These are phyloP conservation scores for Globisporangium barbulae DNA, from an alignment of 352 stramenopile genomes.

Conservation along the genomic window DNA sequence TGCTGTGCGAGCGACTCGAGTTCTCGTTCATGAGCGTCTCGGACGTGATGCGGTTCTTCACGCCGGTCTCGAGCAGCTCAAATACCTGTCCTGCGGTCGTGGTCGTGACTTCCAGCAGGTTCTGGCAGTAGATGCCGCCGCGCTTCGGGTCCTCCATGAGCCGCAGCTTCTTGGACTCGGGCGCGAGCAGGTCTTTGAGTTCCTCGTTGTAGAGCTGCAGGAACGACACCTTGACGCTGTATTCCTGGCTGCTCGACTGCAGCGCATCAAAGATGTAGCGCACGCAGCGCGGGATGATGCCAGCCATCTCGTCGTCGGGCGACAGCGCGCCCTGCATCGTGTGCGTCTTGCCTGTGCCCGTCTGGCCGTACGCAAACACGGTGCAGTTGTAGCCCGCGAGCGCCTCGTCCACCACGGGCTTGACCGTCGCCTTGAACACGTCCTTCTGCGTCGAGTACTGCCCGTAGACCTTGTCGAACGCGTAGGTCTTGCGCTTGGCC, in stretches of 20 bases:
- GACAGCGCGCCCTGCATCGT: conserved; percentile 97
- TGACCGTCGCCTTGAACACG: conserved; percentile 92
- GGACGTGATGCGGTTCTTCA: conserved; percentile 91
- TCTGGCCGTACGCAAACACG: conserved; percentile 97
- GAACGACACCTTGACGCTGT: conserved; percentile 95
- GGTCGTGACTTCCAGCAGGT: conserved; percentile 87
- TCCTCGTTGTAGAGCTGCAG: conserved; percentile 99
- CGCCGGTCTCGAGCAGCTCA: conserved; percentile 84
- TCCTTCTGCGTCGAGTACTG: conserved; percentile 97
- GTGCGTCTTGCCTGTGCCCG: conserved; percentile 95
- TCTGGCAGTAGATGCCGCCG: conserved; percentile 87
- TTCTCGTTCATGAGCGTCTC: conserved; percentile 96
- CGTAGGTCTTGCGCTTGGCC: conserved; percentile 88
- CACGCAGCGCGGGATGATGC: conserved; percentile 94
- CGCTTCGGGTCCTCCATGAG: conserved; percentile 88
- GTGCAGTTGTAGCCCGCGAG: conserved; percentile 95
- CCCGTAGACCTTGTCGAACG: conserved; percentile 92
- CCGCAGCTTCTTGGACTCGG: conserved; percentile 80
- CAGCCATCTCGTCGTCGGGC: conserved; percentile 81
- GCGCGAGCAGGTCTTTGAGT: conserved; percentile 90
- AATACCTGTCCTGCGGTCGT: conserved; percentile 81
- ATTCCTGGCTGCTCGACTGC: conserved; percentile 87
- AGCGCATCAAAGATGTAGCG: conserved; percentile 95
- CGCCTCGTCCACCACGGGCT: conserved; percentile 95
- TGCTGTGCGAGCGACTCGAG: conserved; percentile 96